Evolutionary conservation across 1,284 basidiomycete species (phyloP), one percentile per base, ranked within the genome.

Genomic region (Pseudozyma tsukubaensis): DNA sequence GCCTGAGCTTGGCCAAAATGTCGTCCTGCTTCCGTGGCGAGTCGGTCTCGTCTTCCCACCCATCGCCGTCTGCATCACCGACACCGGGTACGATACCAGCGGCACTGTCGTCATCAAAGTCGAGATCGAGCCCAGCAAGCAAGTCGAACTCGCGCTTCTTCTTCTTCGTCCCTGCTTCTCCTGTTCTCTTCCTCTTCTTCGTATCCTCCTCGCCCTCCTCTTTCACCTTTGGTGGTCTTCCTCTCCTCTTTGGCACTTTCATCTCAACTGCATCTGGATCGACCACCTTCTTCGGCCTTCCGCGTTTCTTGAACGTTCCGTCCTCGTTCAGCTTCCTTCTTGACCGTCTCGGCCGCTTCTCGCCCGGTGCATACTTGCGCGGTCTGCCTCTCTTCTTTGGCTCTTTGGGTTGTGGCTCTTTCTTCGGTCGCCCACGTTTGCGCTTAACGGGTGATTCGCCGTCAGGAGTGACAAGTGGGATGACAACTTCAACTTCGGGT

Each of bases 341-440:
- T 14, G 67, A 66, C 0, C 52, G 50, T 9, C 63, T 51, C 0
- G 63, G 57, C 2, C 64, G 57, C 24, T 61, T 65, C 40, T 72
- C 68, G 10, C 69, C 73, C 1, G 50, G 48, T 0, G 68, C 65
- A 34, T 72, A 71, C 54, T 72, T 76, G 16, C 61, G 53, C 13
- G 73, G 73, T 11, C 73, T 57, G 14, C 73, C 73, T 19, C 73
- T 57, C 49, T 72, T 72, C 53, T 74, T 74, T 35, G 66, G 62
- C 8, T 56, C 48, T 37, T 61, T 70, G 16, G 47, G 35, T 14
- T 47, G 55, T 7, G 52, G 62, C 3, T 59, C 71, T 16, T 52
- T 66, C 12, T 45, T 43, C 13, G 67, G 72, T 43, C 72, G 58
- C 12, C 72, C 72, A 4, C 72, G 66, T 40, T 70, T 66, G 14